phyloP scores from a whole-genome alignment of 2,329 filamentous ascomycete species.

The Nigrospora osmanthi region DNA sequence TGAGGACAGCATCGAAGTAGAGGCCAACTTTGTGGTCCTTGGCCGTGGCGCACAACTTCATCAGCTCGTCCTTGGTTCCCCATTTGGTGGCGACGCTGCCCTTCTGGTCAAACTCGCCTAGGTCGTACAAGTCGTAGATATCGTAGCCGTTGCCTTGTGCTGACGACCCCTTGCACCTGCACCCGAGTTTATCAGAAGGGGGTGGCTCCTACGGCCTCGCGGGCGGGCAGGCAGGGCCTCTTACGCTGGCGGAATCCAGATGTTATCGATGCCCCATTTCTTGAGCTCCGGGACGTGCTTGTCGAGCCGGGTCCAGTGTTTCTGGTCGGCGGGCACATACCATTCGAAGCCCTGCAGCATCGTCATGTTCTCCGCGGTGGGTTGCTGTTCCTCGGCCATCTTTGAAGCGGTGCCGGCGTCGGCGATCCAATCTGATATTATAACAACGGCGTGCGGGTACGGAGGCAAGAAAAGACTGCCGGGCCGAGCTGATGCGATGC shows the following conservation, averaged over 20 bases:
- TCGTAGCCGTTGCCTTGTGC: constrained; percentile 61
- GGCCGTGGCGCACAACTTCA: constrained; percentile 41
- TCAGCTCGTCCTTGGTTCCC: constrained; percentile 55
- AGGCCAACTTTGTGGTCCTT: constrained; percentile 45
- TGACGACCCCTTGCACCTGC: constrained; percentile 50
- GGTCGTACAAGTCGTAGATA: constrained; percentile 61
- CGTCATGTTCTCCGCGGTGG: constrained; percentile 12
- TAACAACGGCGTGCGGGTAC: no score
- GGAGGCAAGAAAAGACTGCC: no score
- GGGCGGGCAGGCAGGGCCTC: constrained; percentile 42
- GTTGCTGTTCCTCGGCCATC: constrained; percentile 12
- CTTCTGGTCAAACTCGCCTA: constrained; percentile 68
- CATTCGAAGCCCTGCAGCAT: constrained; percentile 62
- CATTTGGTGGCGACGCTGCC: constrained; percentile 56
- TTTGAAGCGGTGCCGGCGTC: not conserved
- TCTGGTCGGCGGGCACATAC: constrained; percentile 53
- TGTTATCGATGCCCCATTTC: constrained; percentile 48
- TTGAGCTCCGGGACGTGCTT: constrained; percentile 44
- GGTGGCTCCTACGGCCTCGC: no score
- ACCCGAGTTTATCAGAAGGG: constrained; percentile 18
- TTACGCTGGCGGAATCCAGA: constrained; percentile 65
- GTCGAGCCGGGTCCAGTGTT: constrained; percentile 53
- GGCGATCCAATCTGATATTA: no score
- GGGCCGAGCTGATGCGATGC: no score
- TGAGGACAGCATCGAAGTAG: constrained; percentile 64